Percentiles rank a stretch among this genome's conserved stretches.
Conservation (phyloP, 2,329 filamentous ascomycete species). For the Epichloe gansuensis region DNA sequence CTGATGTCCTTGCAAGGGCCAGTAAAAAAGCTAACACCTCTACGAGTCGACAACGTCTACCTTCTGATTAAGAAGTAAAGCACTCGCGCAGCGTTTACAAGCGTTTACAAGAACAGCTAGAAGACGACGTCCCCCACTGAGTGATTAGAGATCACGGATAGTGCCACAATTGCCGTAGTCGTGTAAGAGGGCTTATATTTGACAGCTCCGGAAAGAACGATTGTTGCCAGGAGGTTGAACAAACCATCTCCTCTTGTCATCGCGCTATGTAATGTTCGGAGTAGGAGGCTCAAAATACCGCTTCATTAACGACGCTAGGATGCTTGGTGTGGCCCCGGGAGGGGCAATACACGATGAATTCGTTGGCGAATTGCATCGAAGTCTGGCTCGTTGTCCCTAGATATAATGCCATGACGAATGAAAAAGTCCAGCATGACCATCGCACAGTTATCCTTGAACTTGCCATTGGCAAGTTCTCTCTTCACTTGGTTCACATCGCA, state of each 20-base stretch:
- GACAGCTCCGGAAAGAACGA: neutral
- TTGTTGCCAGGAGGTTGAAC: neutral
- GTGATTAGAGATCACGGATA: neutral
- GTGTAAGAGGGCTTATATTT: neutral
- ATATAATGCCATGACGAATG: conserved; percentile 70
- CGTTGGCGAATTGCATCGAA: conserved; percentile 63
- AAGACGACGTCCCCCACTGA: neutral
- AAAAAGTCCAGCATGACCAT: conserved; percentile 82
- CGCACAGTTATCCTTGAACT: conserved; percentile 90
- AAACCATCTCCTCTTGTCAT: neutral
- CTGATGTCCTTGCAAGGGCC: conserved; percentile 85
- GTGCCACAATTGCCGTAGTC: neutral
- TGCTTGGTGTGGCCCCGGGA: conserved; percentile 52
- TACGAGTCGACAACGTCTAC: conserved; percentile 90
- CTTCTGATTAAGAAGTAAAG: conserved; percentile 72
- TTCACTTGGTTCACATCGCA: conserved; percentile 66
- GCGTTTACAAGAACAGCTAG: neutral
- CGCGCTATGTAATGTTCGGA: neutral
- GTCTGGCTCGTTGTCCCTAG: conserved; percentile 62
- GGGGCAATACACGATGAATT: conserved; percentile 68
- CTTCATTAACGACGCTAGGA: conserved; percentile 12
- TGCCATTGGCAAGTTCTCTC: conserved; percentile 52
- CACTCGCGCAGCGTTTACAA: neutral
- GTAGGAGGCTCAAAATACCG: neutral
- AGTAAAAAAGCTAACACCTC: conserved; percentile 84